Conservation (phyloP, 352 stramenopile species). For the Lagenidium giganteum region DNA sequence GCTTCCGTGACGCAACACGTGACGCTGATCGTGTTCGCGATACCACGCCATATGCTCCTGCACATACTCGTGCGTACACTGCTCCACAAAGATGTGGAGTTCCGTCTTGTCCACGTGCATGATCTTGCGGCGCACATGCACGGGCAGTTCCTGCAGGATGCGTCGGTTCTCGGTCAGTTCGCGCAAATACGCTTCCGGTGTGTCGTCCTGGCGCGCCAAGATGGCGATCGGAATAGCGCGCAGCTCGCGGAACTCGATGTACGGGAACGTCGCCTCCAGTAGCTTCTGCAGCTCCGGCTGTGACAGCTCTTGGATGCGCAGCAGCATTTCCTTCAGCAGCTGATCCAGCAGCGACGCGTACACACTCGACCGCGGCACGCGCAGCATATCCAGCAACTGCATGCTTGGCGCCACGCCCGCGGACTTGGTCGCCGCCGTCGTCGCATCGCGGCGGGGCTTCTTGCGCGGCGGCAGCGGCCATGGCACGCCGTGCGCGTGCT, state of each 20-base stretch:
- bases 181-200: constrained; percentile 64
- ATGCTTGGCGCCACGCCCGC: constrained; percentile 38
- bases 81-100: constrained; percentile 66
- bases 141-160: constrained; percentile 69
- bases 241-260: constrained; percentile 86
- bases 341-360: constrained; percentile 67
- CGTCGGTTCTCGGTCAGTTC: constrained; percentile 80
- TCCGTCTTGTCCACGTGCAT: constrained; percentile 65
- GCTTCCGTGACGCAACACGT: constrained; percentile 8
- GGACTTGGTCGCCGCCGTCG: constrained; percentile 4
- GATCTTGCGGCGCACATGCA: constrained; percentile 82
- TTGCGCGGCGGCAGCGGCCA: constrained; percentile 23
- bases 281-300: constrained; percentile 66
- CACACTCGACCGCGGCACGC: constrained; percentile 50
- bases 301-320: constrained; percentile 64
- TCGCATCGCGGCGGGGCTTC: constrained; percentile 1
- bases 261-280: constrained; percentile 80
- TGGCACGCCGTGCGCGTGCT: constrained; percentile 52
- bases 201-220: constrained; percentile 73
- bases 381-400: constrained; percentile 77
- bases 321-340: constrained; percentile 65
- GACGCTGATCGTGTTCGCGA: constrained; percentile 26
- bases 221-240: constrained; percentile 81
- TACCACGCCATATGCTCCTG: constrained; percentile 66
- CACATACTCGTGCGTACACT: constrained; percentile 73